Evolutionary conservation across 371 early-diverging fungal species (phyloP).

Genomic region (Saksenaea oblongispora): DNA sequence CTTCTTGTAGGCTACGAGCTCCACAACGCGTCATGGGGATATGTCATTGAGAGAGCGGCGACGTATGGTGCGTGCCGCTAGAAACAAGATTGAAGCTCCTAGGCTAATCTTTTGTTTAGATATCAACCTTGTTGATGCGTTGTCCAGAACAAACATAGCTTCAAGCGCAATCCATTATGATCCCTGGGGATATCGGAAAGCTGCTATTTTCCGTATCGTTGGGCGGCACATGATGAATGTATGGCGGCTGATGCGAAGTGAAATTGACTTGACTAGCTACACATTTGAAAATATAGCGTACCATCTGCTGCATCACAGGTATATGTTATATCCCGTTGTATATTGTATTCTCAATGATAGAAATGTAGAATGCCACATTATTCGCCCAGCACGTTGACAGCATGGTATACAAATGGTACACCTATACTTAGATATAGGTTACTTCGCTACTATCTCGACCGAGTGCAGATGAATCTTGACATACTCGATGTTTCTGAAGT

Average conservation of each 20-base stretch:
- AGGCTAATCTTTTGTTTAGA: constrained; percentile 14
- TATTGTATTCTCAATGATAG: background rate
- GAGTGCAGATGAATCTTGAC: constrained; percentile 65
- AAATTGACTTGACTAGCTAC: constrained; percentile 76
- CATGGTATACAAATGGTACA: constrained; percentile 61
- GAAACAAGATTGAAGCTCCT: background rate
- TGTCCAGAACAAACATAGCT: constrained; percentile 46
- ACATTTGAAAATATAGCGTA: constrained; percentile 73
- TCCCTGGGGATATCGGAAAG: constrained; percentile 65
- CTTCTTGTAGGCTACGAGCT: constrained; percentile 86
- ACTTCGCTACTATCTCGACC: constrained; percentile 67
- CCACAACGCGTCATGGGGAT: constrained; percentile 87
- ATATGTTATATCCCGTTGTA: background rate
- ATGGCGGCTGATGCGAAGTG: constrained; percentile 81
- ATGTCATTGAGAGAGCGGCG: constrained; percentile 69
- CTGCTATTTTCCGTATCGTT: constrained; percentile 58
- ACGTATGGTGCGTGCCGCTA: constrained; percentile 25
- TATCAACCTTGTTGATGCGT: constrained; percentile 48
- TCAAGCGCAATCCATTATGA: constrained; percentile 23
- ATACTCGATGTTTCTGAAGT: constrained; percentile 74
- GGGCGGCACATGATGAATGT: constrained; percentile 88
- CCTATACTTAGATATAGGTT: constrained; percentile 60
- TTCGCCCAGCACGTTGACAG: constrained; percentile 52
- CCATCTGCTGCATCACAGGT: constrained; percentile 73
- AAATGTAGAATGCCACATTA: constrained; percentile 64